Evolutionary conservation across 805 yeast genomes (phyloP).

Genomic region (Yarrowia divulgata): DNA sequence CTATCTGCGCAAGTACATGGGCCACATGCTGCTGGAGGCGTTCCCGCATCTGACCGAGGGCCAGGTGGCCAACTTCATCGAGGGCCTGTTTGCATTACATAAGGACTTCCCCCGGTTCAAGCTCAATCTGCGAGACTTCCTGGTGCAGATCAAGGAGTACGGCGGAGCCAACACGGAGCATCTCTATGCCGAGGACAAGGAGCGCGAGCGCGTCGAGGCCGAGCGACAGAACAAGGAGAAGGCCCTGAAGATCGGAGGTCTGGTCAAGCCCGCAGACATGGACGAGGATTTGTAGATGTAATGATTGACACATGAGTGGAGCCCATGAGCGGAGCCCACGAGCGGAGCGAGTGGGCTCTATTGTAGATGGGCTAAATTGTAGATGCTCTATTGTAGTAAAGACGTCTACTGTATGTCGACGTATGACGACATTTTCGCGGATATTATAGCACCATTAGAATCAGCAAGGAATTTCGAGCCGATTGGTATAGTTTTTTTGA

Average conservation of each 20-base stretch:
- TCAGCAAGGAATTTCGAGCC: no score
- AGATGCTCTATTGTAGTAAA: no score
- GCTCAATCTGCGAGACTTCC: slow-evolving; percentile 89
- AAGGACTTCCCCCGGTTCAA: slow-evolving; percentile 77
- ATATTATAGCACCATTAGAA: no score
- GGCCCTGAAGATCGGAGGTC: slow-evolving; percentile 89
- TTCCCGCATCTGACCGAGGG: slow-evolving; percentile 88
- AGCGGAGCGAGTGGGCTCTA: no score
- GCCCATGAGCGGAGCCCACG: no score
- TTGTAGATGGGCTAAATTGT: no score
- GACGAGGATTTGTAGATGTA: slow-evolving; percentile 75
- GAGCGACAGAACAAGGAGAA: slow-evolving; percentile 74
- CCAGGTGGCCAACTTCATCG: slow-evolving; percentile 82
- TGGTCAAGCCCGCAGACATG: slow-evolving; percentile 92
- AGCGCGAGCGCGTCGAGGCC: slow-evolving; percentile 73
- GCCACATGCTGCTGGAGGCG: slow-evolving; percentile 82
- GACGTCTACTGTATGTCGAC: no score
- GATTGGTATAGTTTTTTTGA: no score
- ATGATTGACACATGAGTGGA: no score
- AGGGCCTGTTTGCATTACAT: slow-evolving; percentile 73
- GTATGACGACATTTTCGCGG: no score
- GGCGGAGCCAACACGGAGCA: slow-evolving; percentile 94
- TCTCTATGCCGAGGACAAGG: slow-evolving; percentile 91
- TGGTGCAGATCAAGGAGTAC: slow-evolving; percentile 92
- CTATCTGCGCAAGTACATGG: slow-evolving; percentile 80